Conservation (phyloP, 108 stramenopile genomes). For the Discostella stelligeroides region DNA sequence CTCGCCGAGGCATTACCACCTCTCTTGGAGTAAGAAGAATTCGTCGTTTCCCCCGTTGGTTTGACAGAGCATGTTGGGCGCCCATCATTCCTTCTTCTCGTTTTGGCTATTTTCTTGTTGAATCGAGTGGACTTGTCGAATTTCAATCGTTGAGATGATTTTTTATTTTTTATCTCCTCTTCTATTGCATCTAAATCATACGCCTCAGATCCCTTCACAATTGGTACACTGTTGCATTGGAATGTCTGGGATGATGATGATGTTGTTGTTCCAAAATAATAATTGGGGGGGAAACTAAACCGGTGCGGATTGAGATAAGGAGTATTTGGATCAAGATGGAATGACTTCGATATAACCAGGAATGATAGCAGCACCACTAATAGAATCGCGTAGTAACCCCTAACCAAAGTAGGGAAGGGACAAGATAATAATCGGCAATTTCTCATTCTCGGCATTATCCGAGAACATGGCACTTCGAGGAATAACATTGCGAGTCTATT, state of each 20-base stretch:
- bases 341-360: background rate
- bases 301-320: background rate
- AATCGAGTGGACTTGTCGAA: background rate
- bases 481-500: no score
- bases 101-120: background rate
- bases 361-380: background rate
- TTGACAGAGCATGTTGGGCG: background rate
- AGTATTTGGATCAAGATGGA: background rate
- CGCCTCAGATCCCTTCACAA: background rate
- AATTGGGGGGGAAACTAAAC: background rate
- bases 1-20: no score
- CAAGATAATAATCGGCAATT: no score
- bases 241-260: background rate
- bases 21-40: background rate
- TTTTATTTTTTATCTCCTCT: background rate
- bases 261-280: background rate
- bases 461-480: no score
- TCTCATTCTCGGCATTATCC: no score
- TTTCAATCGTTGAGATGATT: background rate
- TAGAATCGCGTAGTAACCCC: background rate
- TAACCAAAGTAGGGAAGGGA: no score
- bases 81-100: background rate
- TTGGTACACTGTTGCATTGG: background rate
- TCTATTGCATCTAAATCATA: constrained; percentile 11
- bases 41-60: background rate